Percentiles rank a stretch among this genome's conserved stretches.
Evolutionary conservation across 805 yeast species (phyloP).

Genomic region (Candida loeiensis): DNA sequence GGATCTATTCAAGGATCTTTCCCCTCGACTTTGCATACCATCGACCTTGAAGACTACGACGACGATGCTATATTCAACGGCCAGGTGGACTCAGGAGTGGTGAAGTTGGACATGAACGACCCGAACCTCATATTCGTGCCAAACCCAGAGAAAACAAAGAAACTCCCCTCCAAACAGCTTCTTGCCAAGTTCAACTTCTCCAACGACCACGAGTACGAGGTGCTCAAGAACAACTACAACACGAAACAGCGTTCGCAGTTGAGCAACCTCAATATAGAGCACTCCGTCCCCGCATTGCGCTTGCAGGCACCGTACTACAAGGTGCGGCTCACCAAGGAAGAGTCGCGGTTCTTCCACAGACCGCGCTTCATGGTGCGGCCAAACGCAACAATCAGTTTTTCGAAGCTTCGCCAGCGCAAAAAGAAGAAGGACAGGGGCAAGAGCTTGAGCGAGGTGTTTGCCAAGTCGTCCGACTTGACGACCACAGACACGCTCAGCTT

Average conservation of each 20-base stretch:
- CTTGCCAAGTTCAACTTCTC: slow-evolving; percentile 72
- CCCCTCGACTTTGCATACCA: neutral
- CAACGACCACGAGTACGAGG: slow-evolving; percentile 82
- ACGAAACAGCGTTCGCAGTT: slow-evolving; percentile 89
- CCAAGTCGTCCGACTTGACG: slow-evolving; percentile 70
- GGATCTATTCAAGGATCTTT: too few relatives aligned
- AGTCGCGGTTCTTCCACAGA: slow-evolving; percentile 76
- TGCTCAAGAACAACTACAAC: slow-evolving; percentile 80
- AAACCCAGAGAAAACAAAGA: slow-evolving; percentile 24
- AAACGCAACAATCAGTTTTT: slow-evolving; percentile 70
- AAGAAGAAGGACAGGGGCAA: slow-evolving; percentile 87
- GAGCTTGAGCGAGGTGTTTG: slow-evolving; percentile 69
- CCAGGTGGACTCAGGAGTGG: slow-evolving; percentile 34
- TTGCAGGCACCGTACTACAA: slow-evolving; percentile 90
- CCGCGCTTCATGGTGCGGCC: slow-evolving; percentile 73
- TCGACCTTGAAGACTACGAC: slow-evolving; percentile 33
- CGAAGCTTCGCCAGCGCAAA: slow-evolving; percentile 73
- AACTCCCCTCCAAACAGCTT: neutral
- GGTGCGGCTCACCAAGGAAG: slow-evolving; percentile 64
- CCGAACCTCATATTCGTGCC: slow-evolving; percentile 69
- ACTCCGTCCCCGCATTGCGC: slow-evolving; percentile 80
- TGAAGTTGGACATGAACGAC: slow-evolving; percentile 77
- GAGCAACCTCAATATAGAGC: slow-evolving; percentile 88
- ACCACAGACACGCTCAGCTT: slow-evolving; percentile 78
- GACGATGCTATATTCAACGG: slow-evolving; percentile 80